These are phyloP conservation scores for Leptographium flavum DNA, from an alignment of 2,329 filamentous ascomycete species.

Conservation along the genomic window DNA sequence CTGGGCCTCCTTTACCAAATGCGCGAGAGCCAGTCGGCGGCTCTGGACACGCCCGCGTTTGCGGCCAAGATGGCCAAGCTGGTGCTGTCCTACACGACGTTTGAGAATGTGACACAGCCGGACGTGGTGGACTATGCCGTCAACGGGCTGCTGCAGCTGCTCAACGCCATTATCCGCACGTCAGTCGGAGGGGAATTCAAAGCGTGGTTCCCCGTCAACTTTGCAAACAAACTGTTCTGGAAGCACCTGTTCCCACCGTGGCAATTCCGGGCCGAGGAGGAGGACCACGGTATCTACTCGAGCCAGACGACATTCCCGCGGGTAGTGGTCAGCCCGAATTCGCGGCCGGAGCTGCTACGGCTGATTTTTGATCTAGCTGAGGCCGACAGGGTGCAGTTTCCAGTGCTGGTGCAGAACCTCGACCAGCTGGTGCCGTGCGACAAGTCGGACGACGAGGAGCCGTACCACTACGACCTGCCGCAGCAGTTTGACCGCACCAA, in stretches of 20 bases:
- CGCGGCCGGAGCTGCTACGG: conserved; percentile 45
- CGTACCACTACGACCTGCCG: conserved; percentile 47
- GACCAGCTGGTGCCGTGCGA: conserved; percentile 35
- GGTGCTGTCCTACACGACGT: conserved; percentile 17
- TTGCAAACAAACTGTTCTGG: conserved; percentile 40
- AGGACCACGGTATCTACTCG: neutral
- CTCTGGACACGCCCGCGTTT: conserved; percentile 17
- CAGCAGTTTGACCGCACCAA: conserved; percentile 50
- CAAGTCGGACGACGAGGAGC: conserved; percentile 23
- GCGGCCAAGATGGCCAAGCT: conserved; percentile 13
- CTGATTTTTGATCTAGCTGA: conserved; percentile 43
- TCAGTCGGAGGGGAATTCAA: conserved; percentile 5
- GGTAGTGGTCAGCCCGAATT: conserved; percentile 36
- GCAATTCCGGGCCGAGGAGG: conserved; percentile 14
- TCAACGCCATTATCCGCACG: conserved; percentile 17
- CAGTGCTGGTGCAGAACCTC: conserved; percentile 35
- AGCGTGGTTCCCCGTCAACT: conserved; percentile 8
- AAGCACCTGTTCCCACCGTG: conserved; percentile 51
- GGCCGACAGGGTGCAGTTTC: conserved; percentile 32
- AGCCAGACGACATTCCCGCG: conserved; percentile 17
- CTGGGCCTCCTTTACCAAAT: conserved; percentile 25
- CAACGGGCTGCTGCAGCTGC: conserved; percentile 20
- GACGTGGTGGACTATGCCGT: conserved; percentile 22
- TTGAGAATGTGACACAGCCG: conserved; percentile 25
- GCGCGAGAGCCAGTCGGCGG: conserved; percentile 18